Evolutionary conservation across 2,329 filamentous ascomycete genomes (phyloP).

Genomic region (Talaromyces albobiverticillius): DNA sequence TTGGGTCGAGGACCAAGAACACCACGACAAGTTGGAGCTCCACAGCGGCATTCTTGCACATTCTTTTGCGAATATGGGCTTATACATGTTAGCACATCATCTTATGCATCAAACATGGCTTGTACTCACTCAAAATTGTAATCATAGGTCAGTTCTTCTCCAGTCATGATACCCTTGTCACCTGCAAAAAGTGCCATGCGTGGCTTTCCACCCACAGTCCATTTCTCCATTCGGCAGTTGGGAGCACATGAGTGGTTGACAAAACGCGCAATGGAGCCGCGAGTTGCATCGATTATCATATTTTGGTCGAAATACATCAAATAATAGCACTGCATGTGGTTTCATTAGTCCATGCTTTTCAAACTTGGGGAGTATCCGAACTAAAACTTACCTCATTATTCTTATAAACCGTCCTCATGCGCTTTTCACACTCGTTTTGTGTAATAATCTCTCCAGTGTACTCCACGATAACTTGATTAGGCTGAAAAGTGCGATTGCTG

Average conservation of each 20-base stretch:
- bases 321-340: slow-evolving; percentile 74
- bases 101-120: background rate
- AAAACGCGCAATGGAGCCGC: slow-evolving; percentile 92
- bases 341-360: slow-evolving; percentile 14
- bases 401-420: slow-evolving; percentile 92
- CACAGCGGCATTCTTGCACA: slow-evolving; percentile 63
- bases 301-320: slow-evolving; percentile 98
- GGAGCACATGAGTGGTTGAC: slow-evolving; percentile 97
- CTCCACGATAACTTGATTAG: slow-evolving; percentile 95
- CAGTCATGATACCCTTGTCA: slow-evolving; percentile 83
- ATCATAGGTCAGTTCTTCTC: slow-evolving; percentile 95
- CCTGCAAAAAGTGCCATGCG: slow-evolving; percentile 97
- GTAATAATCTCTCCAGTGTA: slow-evolving; percentile 98
- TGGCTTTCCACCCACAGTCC: slow-evolving; percentile 89
- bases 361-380: background rate
- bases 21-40: slow-evolving; percentile 59
- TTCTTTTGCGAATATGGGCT: slow-evolving; percentile 60
- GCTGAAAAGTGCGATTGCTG: slow-evolving; percentile 79
- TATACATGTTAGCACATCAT: slow-evolving; percentile 16
- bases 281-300: slow-evolving; percentile 97
- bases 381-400: slow-evolving; percentile 71
- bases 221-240: slow-evolving; percentile 97
- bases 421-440: slow-evolving; percentile 84
- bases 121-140: slow-evolving; percentile 65
- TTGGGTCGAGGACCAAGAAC: slow-evolving; percentile 57